A percentile compares a stretch with the other conserved stretches of the same genome.
These are phyloP conservation scores for Tricholoma hemisulphureum DNA, from an alignment of 768 basidiomycete genomes.

Conservation along the genomic window DNA sequence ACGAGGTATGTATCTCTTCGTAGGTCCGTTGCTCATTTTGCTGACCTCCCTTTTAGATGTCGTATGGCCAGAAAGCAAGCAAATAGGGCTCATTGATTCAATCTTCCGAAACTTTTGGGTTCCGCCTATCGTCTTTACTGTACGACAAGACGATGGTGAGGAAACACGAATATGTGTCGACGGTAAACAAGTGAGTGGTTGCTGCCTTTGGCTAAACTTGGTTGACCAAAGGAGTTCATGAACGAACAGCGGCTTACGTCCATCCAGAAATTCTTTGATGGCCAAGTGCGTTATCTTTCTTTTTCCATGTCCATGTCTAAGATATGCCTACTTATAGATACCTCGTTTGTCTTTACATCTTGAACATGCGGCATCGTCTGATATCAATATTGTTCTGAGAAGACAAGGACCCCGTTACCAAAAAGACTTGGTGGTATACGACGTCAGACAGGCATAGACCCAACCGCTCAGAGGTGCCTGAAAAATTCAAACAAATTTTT, in stretches of 20 bases:
- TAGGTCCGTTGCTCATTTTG: neutral
- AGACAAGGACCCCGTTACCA: constrained; percentile 59
- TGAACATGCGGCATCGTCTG: constrained; percentile 10
- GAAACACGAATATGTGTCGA: constrained; percentile 69
- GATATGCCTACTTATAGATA: constrained; percentile 7
- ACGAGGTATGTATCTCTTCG: constrained; percentile 45
- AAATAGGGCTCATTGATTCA: constrained; percentile 72
- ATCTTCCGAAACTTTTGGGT: constrained; percentile 76
- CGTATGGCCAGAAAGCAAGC: constrained; percentile 73
- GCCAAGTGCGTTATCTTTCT: constrained; percentile 42
- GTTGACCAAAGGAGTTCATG: neutral
- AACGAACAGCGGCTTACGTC: constrained; percentile 67
- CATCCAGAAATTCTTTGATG: constrained; percentile 73
- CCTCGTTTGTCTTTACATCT: constrained; percentile 17
- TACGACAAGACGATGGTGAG: constrained; percentile 49
- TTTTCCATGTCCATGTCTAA: neutral
- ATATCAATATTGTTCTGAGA: constrained; percentile 17
- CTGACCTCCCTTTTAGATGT: constrained; percentile 49
- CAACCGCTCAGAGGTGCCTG: constrained; percentile 52
- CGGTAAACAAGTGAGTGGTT: constrained; percentile 73
- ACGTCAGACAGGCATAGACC: constrained; percentile 43
- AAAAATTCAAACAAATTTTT: constrained; percentile 50
- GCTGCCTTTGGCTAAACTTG: constrained; percentile 12
- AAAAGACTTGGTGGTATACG: constrained; percentile 65
- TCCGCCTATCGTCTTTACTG: constrained; percentile 77